A percentile compares a stretch with the other conserved stretches of the same genome.
phyloP scores from a whole-genome alignment of 257 asterid species.

The Hygrophila difformis region DNA sequence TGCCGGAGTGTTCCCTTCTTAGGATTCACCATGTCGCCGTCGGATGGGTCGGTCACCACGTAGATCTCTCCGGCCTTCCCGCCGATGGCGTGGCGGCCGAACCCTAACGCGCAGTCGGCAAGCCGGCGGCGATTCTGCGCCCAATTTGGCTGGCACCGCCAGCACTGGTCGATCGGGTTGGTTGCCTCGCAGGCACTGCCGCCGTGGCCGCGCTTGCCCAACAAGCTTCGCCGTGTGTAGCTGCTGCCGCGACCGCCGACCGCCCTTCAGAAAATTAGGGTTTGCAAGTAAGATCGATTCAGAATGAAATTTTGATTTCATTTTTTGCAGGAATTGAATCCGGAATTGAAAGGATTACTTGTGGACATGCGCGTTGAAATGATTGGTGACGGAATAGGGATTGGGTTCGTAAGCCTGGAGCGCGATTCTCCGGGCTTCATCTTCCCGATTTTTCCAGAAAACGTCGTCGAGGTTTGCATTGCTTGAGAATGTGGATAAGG shows the following conservation, averaged over 20 bases:
- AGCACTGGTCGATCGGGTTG: slow-evolving; percentile 58
- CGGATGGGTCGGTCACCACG: slow-evolving; percentile 41
- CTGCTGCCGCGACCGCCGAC: too few relatives aligned
- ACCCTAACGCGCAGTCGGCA: slow-evolving; percentile 44
- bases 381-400: slow-evolving; percentile 20
- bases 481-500: too few relatives aligned
- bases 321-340: too few relatives aligned
- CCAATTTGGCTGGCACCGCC: slow-evolving; percentile 50
- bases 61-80: slow-evolving; percentile 49
- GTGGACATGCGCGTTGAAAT: slow-evolving; percentile 32
- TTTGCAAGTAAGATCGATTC: too few relatives aligned
- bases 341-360: slow-evolving; percentile 28
- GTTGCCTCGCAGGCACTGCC: slow-evolving; percentile 47
- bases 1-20: slow-evolving; percentile 45
- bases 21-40: slow-evolving; percentile 41
- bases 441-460: too few relatives aligned
- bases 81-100: slow-evolving; percentile 43
- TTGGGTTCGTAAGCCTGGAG: slow-evolving; percentile 38
- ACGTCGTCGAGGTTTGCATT: too few relatives aligned
- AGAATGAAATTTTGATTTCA: too few relatives aligned
- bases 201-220: slow-evolving; percentile 8
- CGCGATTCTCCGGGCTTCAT: too few relatives aligned
- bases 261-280: too few relatives aligned
- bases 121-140: slow-evolving; percentile 25
- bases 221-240: slow-evolving; percentile 27